Base-by-base conservation (phyloP, 768 basidiomycete genomes). In the Tylopilus sp. region DNA sequence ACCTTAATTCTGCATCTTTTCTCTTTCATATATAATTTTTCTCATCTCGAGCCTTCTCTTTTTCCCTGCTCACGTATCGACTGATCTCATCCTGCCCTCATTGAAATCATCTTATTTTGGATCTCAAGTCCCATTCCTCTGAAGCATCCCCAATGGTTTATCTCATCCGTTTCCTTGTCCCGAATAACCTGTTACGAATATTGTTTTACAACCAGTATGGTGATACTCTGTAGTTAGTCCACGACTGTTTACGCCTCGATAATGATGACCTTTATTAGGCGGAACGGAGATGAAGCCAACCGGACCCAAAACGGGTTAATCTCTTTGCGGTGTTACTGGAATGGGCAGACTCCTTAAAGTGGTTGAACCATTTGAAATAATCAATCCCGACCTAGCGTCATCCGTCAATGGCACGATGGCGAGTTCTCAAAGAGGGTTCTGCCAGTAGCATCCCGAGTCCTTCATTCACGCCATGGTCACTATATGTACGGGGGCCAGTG, bases 191-290 rank as follows among this genome's bases (percentile, higher is more conserved):
- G 36, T 51, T 40, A 23, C 40, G 51, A 50, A 47, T 47, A 50
- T 33, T 62, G 63, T 64, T 51, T 60, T 49, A 64, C 57, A 63
- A 50, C 55, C 57, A 53, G 33, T 41, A 42, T 42, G 23, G 45
- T 10, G 41, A 30, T 50, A 46, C 49, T 36, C 38, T 39, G 38
- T 60, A 65, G 55, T 55, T 66, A 48, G 55, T 22, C 65, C 25
- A 64, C 47, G 63, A 64, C 50, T 52, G 30, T 47, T 46, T 51
- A 64, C 53, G 63, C 41, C 49, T 46, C 33, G 39, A 51, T 52
- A 13, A 64, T 45, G 64, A 31, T 45, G 64, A 55, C 46, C 20
- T 63, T 15, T 18, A 54, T 31, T 7, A 23, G 18, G 36, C 31
- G 30, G 8, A 30, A 57, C 59, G 60, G 56, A 58, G 45, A 56